These are phyloP conservation scores for Peronosclerospora sorghi DNA, from an alignment of 352 stramenopile genomes.

Conservation along the genomic window DNA sequence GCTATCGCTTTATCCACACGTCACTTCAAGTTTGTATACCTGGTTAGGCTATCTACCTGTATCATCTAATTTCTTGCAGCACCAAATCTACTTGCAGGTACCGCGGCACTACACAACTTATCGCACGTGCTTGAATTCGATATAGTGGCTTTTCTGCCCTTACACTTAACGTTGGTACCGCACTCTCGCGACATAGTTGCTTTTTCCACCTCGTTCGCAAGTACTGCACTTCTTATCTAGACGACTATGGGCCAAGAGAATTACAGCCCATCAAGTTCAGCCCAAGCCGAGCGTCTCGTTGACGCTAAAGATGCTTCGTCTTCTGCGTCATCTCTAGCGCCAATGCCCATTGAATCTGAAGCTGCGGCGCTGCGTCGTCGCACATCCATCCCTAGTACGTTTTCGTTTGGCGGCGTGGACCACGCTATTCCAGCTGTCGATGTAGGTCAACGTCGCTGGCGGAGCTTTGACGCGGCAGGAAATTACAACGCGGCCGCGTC, in stretches of 20 bases:
- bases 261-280: slow-evolving; percentile 21
- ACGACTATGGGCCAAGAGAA: slow-evolving; percentile 5
- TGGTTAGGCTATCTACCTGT: not conserved
- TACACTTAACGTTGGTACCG: slow-evolving; percentile 6
- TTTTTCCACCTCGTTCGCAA: slow-evolving; percentile 10
- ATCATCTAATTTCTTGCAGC: not conserved
- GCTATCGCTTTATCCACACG: not conserved
- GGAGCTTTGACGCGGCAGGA: slow-evolving; percentile 38
- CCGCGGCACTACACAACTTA: slow-evolving; percentile 5
- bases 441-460: slow-evolving; percentile 39
- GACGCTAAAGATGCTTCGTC: no score
- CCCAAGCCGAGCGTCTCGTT: not conserved
- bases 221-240: slow-evolving; percentile 1
- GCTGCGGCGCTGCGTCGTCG: slow-evolving; percentile 24
- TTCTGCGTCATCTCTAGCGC: slow-evolving; percentile 10
- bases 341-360: slow-evolving; percentile 21
- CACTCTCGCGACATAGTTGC: slow-evolving; percentile 5
- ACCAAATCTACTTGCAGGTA: not conserved
- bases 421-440: slow-evolving; percentile 9
- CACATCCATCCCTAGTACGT: slow-evolving; percentile 57
- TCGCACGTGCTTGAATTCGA: slow-evolving; percentile 10
- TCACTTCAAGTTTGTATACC: not conserved
- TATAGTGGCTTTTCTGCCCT: slow-evolving; percentile 8
- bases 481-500: slow-evolving; percentile 12
- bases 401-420: slow-evolving; percentile 28